Conservation (phyloP, 495 filamentous ascomycete species). For the Daldinia vernicosa region DNA sequence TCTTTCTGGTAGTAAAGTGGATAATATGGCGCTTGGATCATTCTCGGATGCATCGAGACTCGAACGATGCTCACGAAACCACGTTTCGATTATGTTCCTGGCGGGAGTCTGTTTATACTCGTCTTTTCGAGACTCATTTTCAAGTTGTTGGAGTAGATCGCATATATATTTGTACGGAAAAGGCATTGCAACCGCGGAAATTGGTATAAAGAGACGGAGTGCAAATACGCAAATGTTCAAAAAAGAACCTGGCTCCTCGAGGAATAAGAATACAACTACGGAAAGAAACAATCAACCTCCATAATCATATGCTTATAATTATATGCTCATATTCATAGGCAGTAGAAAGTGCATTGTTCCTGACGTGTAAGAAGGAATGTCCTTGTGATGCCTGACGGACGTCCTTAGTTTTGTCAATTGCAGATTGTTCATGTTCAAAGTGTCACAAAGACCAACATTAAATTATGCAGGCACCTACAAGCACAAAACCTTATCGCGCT, state of each 20-base stretch:
- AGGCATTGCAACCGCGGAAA: constrained; percentile 33
- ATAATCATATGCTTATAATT: not conserved
- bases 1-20: constrained; percentile 76
- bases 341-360: constrained; percentile 22
- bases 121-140: constrained; percentile 45
- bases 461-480: not conserved
- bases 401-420: not conserved
- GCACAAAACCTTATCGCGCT: not conserved
- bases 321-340: constrained; percentile 9
- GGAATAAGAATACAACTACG: not conserved
- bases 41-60: constrained; percentile 61
- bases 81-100: constrained; percentile 57
- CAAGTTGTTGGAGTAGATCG: constrained; percentile 50
- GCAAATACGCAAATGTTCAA: not conserved
- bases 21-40: constrained; percentile 69
- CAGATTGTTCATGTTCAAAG: not conserved
- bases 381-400: constrained; percentile 15
- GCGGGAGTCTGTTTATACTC: constrained; percentile 48
- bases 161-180: constrained; percentile 47
- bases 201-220: not conserved
- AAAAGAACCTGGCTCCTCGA: not conserved
- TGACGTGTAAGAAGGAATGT: constrained; percentile 2
- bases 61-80: constrained; percentile 67
- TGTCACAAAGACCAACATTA: constrained; percentile 7
- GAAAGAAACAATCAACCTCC: not conserved